Conservation (phyloP, 139 green algal species). For the Dunaliella primolecta region DNA sequence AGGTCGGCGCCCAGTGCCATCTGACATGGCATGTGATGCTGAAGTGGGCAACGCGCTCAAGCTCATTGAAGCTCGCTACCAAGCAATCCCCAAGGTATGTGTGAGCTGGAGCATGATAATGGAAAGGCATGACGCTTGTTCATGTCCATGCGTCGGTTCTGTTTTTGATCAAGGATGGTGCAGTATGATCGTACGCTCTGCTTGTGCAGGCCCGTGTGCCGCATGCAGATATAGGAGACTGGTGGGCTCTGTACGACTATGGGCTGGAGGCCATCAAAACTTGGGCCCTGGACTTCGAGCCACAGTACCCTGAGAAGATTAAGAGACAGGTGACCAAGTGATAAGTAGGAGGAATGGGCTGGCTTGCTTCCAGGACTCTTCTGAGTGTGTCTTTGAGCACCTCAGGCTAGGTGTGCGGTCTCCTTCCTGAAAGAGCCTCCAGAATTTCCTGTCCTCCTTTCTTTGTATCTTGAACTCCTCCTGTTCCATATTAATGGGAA, state of each 20-base stretch:
- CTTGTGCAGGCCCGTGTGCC: constrained; percentile 39
- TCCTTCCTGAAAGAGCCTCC: no score
- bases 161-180: no score
- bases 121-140: no score
- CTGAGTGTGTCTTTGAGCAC: neutral
- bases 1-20: constrained; percentile 61
- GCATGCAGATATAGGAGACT: constrained; percentile 83
- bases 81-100: constrained; percentile 53
- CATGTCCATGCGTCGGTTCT: no score
- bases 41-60: constrained; percentile 33
- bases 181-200: no score
- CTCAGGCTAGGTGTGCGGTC: no score
- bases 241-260: constrained; percentile 89
- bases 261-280: constrained; percentile 67
- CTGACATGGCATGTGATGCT: constrained; percentile 42
- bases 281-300: constrained; percentile 73
- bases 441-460: no score
- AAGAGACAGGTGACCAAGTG: constrained; percentile 35
- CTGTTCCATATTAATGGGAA: no score
- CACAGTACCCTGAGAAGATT: constrained; percentile 75
- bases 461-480: no score
- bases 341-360: neutral
- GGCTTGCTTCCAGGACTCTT: constrained; percentile 14
- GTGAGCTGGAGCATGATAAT: no score
- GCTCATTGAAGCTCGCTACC: constrained; percentile 79